Evolutionary conservation across 2,329 filamentous ascomycete species (phyloP).

Genomic region (Dactylellina haptotyla): DNA sequence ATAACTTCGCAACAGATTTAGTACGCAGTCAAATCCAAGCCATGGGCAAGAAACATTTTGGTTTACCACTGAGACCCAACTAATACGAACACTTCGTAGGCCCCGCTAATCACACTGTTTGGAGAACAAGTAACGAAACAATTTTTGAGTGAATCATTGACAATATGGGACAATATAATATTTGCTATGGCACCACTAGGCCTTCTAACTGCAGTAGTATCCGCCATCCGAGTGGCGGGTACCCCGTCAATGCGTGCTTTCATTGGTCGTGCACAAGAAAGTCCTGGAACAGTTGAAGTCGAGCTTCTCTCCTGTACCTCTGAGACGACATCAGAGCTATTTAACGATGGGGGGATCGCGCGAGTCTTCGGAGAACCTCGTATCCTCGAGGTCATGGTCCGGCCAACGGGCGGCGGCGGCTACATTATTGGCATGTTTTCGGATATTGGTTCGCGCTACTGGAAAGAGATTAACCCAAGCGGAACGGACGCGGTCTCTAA

Average conservation of each 20-base stretch:
- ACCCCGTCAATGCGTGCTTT: conserved; percentile 20
- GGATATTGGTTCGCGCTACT: background rate
- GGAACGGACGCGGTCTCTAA: no score
- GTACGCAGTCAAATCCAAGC: no score
- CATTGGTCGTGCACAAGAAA: conserved; percentile 22
- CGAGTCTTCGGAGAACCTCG: conserved; percentile 18
- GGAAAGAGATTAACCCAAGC: background rate
- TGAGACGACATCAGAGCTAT: conserved; percentile 17
- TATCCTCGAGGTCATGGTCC: background rate
- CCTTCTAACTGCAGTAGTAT: conserved; percentile 62
- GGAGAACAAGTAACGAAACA: conserved; percentile 62
- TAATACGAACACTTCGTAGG: conserved; percentile 9
- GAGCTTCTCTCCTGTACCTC: conserved; percentile 17
- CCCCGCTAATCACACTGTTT: conserved; percentile 61
- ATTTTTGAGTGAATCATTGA: conserved; percentile 60
- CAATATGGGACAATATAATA: conserved; percentile 62
- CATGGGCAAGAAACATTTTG: no score
- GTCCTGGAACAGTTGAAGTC: conserved; percentile 1
- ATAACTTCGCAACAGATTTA: no score
- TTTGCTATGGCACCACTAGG: conserved; percentile 65
- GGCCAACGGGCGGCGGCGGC: background rate
- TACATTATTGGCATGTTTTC: background rate
- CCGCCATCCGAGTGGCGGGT: conserved; percentile 58
- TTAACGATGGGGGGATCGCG: conserved; percentile 16
- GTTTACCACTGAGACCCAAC: no score